Evolutionary conservation across 495 filamentous ascomycete genomes (phyloP), one percentile per base, ranked within the genome.

Genomic region (Podospora tetraspora): DNA sequence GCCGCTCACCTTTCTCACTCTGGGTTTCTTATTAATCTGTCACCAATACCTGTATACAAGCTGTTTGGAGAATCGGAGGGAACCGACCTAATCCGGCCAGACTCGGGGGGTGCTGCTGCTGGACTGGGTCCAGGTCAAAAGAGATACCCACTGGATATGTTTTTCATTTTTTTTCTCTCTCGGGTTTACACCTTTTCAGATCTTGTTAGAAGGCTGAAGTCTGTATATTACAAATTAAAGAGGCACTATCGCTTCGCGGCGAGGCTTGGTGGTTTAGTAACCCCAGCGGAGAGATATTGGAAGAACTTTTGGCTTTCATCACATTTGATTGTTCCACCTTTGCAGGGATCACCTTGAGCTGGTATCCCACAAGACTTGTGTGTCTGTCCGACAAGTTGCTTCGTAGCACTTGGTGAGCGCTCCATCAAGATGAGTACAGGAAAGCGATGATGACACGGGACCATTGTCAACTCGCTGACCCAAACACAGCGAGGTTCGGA

Each of bases 121-220:
- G 77, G 81, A 72, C 81, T 82, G 81, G 81, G 73, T 76, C 80
- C 80, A 79, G 76, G 74, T 79, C 72, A 71, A 77, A 80, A 80
- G 78, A 80, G 79, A 80, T 80, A 80, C 79, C 78, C 80, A 79
- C 73, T 74, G 71, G 72, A 68, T 70, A 70, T 76, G 78, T 77
- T 79, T 77, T 65, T 62, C 70, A 37, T 76, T 81, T 81, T 43
- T 43, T 19, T 37, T 16, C 11, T 11, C 11, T 34, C 12, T 37
- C n/a, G n/a, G 32, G 25, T 13, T 34, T 34, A 34, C 32, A 34
- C 32, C 32, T n/a, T 43, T 43, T 52, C 43, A n/a, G 43, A 7
- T 52, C 43, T 52, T 52, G 43, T 7, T 52, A 52, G 43, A 52
- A 80, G 78, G 79, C 77, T 72, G 66, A 71, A 52, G 43, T 52